Conservation (phyloP, 768 basidiomycete species). For the Zangia roseola region DNA sequence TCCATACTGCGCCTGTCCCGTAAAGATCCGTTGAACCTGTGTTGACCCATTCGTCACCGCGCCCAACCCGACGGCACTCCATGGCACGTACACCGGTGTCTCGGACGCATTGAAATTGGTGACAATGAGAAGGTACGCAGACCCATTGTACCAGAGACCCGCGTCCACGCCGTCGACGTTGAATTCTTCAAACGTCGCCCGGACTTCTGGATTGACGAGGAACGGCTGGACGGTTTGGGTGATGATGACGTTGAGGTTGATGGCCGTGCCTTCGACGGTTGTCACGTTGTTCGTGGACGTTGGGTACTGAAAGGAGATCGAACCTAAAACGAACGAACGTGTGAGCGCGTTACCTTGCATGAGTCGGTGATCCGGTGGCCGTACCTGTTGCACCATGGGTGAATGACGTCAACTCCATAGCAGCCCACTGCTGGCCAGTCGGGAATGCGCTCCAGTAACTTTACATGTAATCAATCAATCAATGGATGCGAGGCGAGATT, state of each 20-base stretch:
- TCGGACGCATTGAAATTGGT: slow-evolving; percentile 5
- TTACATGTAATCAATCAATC: not conserved
- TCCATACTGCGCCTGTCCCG: slow-evolving; percentile 1
- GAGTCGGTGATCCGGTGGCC: not conserved
- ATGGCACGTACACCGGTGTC: slow-evolving; percentile 12
- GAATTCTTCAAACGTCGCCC: slow-evolving; percentile 7
- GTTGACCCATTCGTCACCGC: slow-evolving; percentile 11
- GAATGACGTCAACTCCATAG: slow-evolving; percentile 25
- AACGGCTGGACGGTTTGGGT: slow-evolving; percentile 17
- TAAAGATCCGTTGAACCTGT: slow-evolving; percentile 16
- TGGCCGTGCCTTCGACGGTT: slow-evolving; percentile 25
- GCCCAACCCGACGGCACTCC: slow-evolving; percentile 17
- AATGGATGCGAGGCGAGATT: not conserved
- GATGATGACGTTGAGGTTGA: slow-evolving; percentile 7
- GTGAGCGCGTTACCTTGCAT: not conserved
- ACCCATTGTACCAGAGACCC: slow-evolving; percentile 23
- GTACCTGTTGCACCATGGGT: slow-evolving; percentile 27
- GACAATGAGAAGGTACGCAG: slow-evolving; percentile 22
- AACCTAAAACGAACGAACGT: slow-evolving; percentile 15
- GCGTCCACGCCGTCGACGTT: slow-evolving; percentile 21
- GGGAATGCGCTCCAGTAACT: slow-evolving; percentile 32
- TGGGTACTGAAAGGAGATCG: slow-evolving; percentile 29
- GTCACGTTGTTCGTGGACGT: slow-evolving; percentile 17
- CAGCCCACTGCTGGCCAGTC: slow-evolving; percentile 27
- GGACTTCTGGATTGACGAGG: slow-evolving; percentile 9